Evolutionary conservation across 2,329 filamentous ascomycete species (phyloP).

Genomic region (Aspergillus sp.): DNA sequence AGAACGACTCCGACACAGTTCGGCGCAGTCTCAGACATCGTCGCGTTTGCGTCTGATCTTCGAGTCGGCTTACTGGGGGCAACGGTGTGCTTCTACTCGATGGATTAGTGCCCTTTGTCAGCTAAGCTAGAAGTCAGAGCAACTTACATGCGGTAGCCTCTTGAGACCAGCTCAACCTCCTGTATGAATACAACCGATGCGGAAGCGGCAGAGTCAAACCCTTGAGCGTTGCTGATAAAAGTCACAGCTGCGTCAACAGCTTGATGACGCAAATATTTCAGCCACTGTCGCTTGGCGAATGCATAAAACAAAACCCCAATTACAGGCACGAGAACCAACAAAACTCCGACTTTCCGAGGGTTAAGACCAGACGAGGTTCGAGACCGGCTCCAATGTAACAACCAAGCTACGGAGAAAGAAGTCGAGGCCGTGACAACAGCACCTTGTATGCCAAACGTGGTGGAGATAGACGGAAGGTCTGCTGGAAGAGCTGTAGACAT

Average conservation of each 20-base stretch:
- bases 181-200: slow-evolving; percentile 81
- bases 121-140: slow-evolving; percentile 14
- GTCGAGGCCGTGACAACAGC: slow-evolving; percentile 65
- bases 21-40: slow-evolving; percentile 79
- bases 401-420: slow-evolving; percentile 64
- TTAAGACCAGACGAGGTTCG: slow-evolving; percentile 51
- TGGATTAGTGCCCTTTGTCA: slow-evolving; percentile 22
- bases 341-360: slow-evolving; percentile 41
- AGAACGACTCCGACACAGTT: slow-evolving; percentile 69
- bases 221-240: slow-evolving; percentile 73
- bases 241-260: slow-evolving; percentile 68
- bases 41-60: slow-evolving; percentile 75
- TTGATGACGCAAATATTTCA: slow-evolving; percentile 74
- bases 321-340: slow-evolving; percentile 51
- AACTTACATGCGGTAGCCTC: slow-evolving; percentile 79
- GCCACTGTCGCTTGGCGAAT: slow-evolving; percentile 76
- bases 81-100: slow-evolving; percentile 73
- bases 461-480: slow-evolving; percentile 38
- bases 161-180: slow-evolving; percentile 91
- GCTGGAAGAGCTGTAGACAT: slow-evolving; percentile 32
- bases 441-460: slow-evolving; percentile 61
- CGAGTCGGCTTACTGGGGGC: slow-evolving; percentile 87
- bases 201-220: slow-evolving; percentile 74
- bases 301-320: slow-evolving; percentile 65
- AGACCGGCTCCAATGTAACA: slow-evolving; percentile 70